Base-by-base conservation (phyloP, 768 basidiomycete species). In the Lactarius hatsudake region DNA sequence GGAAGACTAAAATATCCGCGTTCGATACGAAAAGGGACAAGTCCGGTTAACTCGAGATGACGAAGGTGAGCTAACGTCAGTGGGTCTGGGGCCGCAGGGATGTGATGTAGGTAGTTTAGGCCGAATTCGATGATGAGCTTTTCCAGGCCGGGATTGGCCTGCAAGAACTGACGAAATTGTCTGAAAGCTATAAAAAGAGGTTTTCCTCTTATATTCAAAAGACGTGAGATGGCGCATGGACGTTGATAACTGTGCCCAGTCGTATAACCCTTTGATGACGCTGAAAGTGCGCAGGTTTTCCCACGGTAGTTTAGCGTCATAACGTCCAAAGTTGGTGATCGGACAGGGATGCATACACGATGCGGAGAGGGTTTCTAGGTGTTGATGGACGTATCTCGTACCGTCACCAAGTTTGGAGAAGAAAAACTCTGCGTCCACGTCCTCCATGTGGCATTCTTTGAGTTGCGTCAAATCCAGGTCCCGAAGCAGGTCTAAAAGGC, bases 101-200 rank as follows among this genome's bases (percentile, higher is more conserved):
- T 7, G 5, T 28, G 30, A 23, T 40, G 38, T 15, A 13, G 13
- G 38, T 40, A 10, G 38, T 15, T 15, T n/a, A 30, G 15, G 18
- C 28, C 15, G 2, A 58, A 12, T 51, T 63, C 26, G 28, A 69
- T 5, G 36, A 65, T 53, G n/a, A 78, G 55, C 30, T 45, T 64
- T 55, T 71, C 69, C 17, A 77, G 67, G 3, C 60, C 30, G 18
- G 64, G 66, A 58, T 76, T 74, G 18, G 53, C 56, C 28, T 68
- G 68, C 20, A 78, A 59, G 43, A 77, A 32, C 59, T 9, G 51
- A 34, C 69, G 57, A 28, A 73, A n/a, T 23, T 3, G 48, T 61
- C 65, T 59, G 28, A 55, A 42, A 62, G 3, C 20, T n/a, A 36
- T 5, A 26, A 26, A 26, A 23, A 40, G 15, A 40, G 38, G 12